Evolutionary conservation across 768 basidiomycete species (phyloP), one percentile per base, ranked within the genome.

Genomic region (Fomitopsis pulvina): DNA sequence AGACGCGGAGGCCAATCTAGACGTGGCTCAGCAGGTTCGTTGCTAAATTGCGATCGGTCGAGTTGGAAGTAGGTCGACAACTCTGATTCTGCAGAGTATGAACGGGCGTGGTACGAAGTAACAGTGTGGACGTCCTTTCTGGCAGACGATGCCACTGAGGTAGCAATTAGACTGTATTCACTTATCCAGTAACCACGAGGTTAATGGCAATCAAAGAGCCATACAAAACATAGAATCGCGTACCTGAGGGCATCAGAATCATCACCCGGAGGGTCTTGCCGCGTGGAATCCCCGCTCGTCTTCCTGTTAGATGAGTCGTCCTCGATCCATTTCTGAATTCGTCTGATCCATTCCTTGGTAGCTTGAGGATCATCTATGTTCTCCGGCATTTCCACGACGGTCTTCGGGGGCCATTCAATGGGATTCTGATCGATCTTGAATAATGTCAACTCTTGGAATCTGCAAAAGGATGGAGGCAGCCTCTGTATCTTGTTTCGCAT

Each of bases 361-460:
- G 71, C 71, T 44, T 79, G 73, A 27, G 71, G 65, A 50, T 76
- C 73, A 41, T 76, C 69, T 16, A 63, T 55, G 24, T 74, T 71
- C 39, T 63, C 68, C 10, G 68, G 63, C 16, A 64, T 60, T 39
- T 77, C 75, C 62, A 85, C 62, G 12, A 86, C 69, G 42, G 70
- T 51, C 53, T 71, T 76, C 6, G 90, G 87, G 0, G 95, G 95
- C 92, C 93, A 98, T 66, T 92, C 87, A 32, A 96, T 77, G 2
- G 94, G 94, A 62, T 99, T 98, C 54, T 85, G 81, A 55, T 95
- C 93, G 8, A 89, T 71, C 66, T 90, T 90, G 58, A 98, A 73
- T 27, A 96, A 77, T 41, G 81, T 80, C 34, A 99, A 73, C 45
- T 76, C 71, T 26, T 68, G 68, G 62, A 96, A 95, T 45, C 82